Evolutionary conservation across 768 basidiomycete genomes (phyloP), one percentile per base, ranked within the genome.

Genomic region (Xerocomellus intermedius): DNA sequence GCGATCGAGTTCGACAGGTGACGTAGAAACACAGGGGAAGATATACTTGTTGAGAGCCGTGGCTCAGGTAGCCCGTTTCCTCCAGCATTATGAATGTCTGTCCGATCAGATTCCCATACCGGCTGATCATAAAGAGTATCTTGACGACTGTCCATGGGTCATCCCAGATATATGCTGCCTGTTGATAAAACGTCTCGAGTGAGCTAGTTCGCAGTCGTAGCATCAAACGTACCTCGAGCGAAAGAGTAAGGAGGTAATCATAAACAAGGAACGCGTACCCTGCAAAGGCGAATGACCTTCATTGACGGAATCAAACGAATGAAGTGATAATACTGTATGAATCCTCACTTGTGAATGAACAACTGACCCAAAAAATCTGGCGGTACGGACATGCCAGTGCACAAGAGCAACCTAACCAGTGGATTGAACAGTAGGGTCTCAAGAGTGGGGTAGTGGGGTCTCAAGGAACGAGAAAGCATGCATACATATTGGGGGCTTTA

Each of bases 241-340:
- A 28, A 38, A 69, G 7, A 17, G 70, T 72, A 1, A 69, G 45
- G 43, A 70, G 13, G 49, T 68, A 62, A 35, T 69, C 68, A 19
- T 69, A 68, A 8, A 61, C 37, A 6, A 69, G 65, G 3, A 70
- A 36, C 17, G 65, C 44, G 22, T 44, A 39, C 21, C 68, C 69
- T 42, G 62, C 45, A 42, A 66, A 32, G 22, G 58, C 47, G 33
- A 38, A 42, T 2, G 30, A 1, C 42, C 66, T 68, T 28, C 4
- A 19, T 9, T 0, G 6, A 38, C 1, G 19, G 37, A 19, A 38
- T 64, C 19, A 42, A 16, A 21, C 19, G 1, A 10, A 22, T 8
- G 14, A 43, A 17, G 42, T 14, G 26, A 48, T 8, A 3, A 24
- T 26, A 17, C 5, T 35, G 33, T 2, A 43, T 8, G 8, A 33